Base-by-base conservation (phyloP, 2,329 filamentous ascomycete genomes). In the Sporothrix phasma region DNA sequence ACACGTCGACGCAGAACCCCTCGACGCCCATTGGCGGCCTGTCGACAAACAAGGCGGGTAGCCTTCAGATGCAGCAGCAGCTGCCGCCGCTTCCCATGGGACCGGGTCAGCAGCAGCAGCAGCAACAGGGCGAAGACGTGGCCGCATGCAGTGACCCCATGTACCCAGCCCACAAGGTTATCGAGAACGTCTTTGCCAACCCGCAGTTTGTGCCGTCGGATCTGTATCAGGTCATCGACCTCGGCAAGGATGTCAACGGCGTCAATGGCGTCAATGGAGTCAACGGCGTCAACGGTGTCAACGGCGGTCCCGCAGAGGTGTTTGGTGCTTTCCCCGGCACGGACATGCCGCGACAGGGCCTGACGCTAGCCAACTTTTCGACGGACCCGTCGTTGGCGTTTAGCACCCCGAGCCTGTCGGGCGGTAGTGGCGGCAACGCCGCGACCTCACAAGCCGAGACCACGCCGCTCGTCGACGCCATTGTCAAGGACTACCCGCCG, bases 401-500 rank as follows among this genome's bases (percentile, higher is more conserved):
- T 19, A 15, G 31, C 19, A 59, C 31, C 26, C 46, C 56, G 17
- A 24, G 10, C 26, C 24, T 19, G 19, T n/a, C 39, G 5, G 47
- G 22, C 10, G 17, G 19, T 10, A 24, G 17, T 47, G 34, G 29
- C 22, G 11, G 17, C 37, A 11, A 13, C 51, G 13, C 34, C 15
- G 7, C 60, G 43, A 39, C 53, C 49, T 41, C 53, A 15, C 43
- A 49, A 6, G 3, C 49, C 15, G 43, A 59, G 8, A 56, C 46
- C 39, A 68, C 68, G 11, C 68, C 70, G 10, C 65, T 71, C 2
- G 60, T 70, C 5, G 68, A 83, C 3, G 81, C 79, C 5, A 82
- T 74, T 1, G 76, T 68, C 24, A 76, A 76, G 3, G 77, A 77
- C 26, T 80, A 79, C 11, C 77, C 82, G 1, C 79, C 83, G 5